Percentiles rank a stretch among this genome's conserved stretches.
phyloP scores from a whole-genome alignment of 129 eudicot genomes.

The Scalesia atractyloides region DNA sequence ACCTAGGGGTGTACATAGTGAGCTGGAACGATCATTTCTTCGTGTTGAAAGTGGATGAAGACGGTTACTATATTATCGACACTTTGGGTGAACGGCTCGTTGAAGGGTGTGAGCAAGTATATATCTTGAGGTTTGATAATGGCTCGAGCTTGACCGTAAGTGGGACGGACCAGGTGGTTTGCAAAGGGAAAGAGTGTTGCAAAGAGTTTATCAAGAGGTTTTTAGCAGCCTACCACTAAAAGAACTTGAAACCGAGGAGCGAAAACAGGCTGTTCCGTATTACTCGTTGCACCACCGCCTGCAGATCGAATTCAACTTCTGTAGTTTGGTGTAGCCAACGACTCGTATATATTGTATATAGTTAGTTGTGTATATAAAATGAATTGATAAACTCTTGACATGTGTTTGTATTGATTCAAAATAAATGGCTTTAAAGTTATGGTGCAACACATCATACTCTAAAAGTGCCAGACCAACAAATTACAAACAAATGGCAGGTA shows the following conservation, averaged over 20 bases:
- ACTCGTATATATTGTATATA: constrained; percentile 14
- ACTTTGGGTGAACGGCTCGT: constrained; percentile 64
- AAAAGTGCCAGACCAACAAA: too few relatives aligned
- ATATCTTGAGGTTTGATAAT: constrained; percentile 50
- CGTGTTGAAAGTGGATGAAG: constrained; percentile 55
- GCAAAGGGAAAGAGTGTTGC: constrained; percentile 54
- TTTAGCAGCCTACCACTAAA: constrained; percentile 60
- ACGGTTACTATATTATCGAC: constrained; percentile 56
- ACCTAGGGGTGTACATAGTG: constrained; percentile 51
- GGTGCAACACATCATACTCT: too few relatives aligned
- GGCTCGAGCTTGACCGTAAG: constrained; percentile 35
- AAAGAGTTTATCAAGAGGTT: constrained; percentile 73
- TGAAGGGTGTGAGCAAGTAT: constrained; percentile 73
- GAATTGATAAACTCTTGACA: background rate
- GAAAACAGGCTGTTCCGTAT: constrained; percentile 50
- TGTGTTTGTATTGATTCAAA: background rate
- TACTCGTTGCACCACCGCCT: constrained; percentile 63
- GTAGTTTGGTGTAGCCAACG: constrained; percentile 29
- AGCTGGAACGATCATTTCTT: constrained; percentile 92
- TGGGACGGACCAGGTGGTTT: constrained; percentile 13
- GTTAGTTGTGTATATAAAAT: constrained; percentile 17
- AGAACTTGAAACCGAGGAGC: constrained; percentile 65
- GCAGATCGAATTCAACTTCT: constrained; percentile 81
- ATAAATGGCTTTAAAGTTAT: too few relatives aligned
- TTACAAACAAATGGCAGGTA: too few relatives aligned